Base-by-base conservation (phyloP, 805 yeast species). In the Hanseniaspora vineae region DNA sequence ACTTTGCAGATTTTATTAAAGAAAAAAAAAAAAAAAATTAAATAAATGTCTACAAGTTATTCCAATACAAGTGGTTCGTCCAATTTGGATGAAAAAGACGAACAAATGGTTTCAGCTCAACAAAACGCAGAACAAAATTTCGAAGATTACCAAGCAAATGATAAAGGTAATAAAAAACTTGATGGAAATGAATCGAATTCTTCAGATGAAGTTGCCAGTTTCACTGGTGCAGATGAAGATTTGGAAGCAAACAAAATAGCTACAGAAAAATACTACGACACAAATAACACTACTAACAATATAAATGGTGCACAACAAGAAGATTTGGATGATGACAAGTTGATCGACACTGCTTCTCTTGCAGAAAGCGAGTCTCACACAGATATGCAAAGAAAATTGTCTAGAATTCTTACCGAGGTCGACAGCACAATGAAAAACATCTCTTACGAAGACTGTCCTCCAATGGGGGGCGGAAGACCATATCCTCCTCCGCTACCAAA, bases 391-490 rank as follows among this genome's bases (percentile, higher is more conserved):
- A 62, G 70, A 51, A 54, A 57, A 19, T 35, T 75, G 5, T 69
- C 77, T 1, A 59, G 73, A 48, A 68, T 66, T 10, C 53, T 74
- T 44, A 74, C 78, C 0, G 67, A 67, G 43, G 62, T 67, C 23
- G 61, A 57, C 12, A 51, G 58, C 29, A 23, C 20, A 57, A 61
- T n/a, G 58, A 55, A 23, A 35, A 57, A 50, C 9, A 59, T 66
- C 31, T 56, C 58, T 14, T 58, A 64, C 45, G 54, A 66, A 2
- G 68, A 72, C 6, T 55, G 74, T 20, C 78, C 78, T 15, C 61
- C 67, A 31, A 83, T 84, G 88, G 92, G 92, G 40, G 78, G 75
- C 9, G 78, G 71, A 32, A 73, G 81, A 60, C 72, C 68, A 5
- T 80, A 67, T 54, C 90, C 90, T 6, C 80, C 85, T 9, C 47